Evolutionary conservation across 2,329 filamentous ascomycete species (phyloP).

Genomic region (Endoconidiophora polonica): DNA sequence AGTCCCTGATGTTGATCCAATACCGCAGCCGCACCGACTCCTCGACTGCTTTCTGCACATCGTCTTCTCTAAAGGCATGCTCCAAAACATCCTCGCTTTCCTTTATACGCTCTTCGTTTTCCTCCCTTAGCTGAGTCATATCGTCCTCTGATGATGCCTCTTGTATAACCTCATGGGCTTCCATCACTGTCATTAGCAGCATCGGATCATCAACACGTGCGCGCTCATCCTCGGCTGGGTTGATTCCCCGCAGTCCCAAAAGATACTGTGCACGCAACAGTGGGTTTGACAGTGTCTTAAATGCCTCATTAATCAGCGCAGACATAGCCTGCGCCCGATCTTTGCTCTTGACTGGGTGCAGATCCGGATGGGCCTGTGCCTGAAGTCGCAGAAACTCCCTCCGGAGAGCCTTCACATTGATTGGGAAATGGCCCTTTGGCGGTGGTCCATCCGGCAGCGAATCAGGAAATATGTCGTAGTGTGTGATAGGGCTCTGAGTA

Average conservation of each 20-base stretch:
- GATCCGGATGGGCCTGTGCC: constrained; percentile 57
- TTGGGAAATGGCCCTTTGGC: constrained; percentile 55
- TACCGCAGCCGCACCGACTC: constrained; percentile 71
- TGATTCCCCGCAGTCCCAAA: constrained; percentile 54
- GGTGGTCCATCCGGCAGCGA: constrained; percentile 66
- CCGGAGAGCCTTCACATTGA: constrained; percentile 54
- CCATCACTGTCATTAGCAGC: constrained; percentile 63
- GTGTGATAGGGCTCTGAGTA: constrained; percentile 27
- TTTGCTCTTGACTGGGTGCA: constrained; percentile 35
- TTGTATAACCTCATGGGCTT: constrained; percentile 62
- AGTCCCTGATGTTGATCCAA: constrained; percentile 77
- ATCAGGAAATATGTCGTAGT: constrained; percentile 79
- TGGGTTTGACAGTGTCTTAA: constrained; percentile 66
- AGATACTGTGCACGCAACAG: constrained; percentile 79
- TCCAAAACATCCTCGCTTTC: constrained; percentile 47
- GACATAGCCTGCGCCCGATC: constrained; percentile 58
- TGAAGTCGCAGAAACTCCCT: constrained; percentile 80
- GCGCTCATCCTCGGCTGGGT: constrained; percentile 65
- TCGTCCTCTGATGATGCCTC: constrained; percentile 51
- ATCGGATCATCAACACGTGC: constrained; percentile 50
- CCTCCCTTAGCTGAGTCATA: constrained; percentile 37
- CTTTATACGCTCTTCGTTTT: constrained; percentile 52
- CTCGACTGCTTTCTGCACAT: constrained; percentile 46
- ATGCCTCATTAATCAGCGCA: constrained; percentile 77
- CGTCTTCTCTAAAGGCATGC: constrained; percentile 45